Evolutionary conservation across 306 rosid genomes (phyloP), one percentile per base, ranked within the genome.

Genomic region (Hippophae gyantsensis): DNA sequence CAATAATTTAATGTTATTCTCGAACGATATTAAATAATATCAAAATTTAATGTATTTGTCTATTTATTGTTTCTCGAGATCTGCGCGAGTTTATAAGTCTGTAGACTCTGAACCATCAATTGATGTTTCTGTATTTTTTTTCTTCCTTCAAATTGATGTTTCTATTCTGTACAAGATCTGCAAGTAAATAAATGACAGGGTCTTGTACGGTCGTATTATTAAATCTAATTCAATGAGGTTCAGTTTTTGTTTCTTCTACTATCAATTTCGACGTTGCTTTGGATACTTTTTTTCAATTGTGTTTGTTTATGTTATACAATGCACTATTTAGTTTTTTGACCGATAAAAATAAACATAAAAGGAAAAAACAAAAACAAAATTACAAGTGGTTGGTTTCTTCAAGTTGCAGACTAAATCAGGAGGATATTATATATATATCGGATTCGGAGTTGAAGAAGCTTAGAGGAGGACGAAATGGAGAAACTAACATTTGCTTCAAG

Each of bases 51-150:
- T 61, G 41, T 44, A 67, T n/a, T 11, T 47, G 9, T 25, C 42
- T 47, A 25, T 58, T 42, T 18, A 46, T 32, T 60, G 32, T 69
- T 10, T 56, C 64, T 71, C 13, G 85, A 79, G 83, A 79, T 79
- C 78, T 61, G 71, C 43, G 71, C 18, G 23, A 18, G 23, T 53
- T 18, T 56, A 7, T 53, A 13, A 38, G 13, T 11, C 9, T 61
- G 26, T 52, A 38, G 23, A 18, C 23, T 18, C 23, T 18, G 23
- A 18, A 18, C 23, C 65, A 38, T 65, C n/a, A 23, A 23, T 54
- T 8, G 11, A 11, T 13, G 23, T 2, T 2, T 59, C 26, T 11
- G 13, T 48, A 8, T 48, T 48, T 13, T 48, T 48, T 11, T 48
- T 11, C 13, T 5, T 5, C 14, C n/a, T 12, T 48, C n/a, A 11